Conservation (phyloP, 495 filamentous ascomycete genomes). For the Penicillium ochrochloron region DNA sequence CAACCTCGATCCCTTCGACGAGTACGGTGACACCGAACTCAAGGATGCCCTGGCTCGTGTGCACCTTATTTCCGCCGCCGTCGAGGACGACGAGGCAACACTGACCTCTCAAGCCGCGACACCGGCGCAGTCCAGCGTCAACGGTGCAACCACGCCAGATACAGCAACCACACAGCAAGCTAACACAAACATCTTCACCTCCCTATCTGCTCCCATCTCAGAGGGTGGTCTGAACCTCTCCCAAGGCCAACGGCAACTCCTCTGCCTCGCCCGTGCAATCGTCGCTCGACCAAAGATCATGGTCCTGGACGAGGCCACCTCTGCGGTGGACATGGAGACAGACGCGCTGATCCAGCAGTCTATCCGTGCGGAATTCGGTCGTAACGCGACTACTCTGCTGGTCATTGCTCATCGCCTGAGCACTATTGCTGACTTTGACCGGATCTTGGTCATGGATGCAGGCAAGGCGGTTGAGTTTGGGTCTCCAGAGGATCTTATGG, state of each 20-base stretch:
- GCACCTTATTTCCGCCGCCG: constrained; percentile 60
- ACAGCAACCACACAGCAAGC: constrained; percentile 34
- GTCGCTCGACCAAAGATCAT: constrained; percentile 80
- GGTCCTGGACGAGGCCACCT: constrained; percentile 90
- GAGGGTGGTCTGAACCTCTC: constrained; percentile 82
- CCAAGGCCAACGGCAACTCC: constrained; percentile 85
- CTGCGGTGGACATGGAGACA: constrained; percentile 85
- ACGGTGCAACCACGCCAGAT: constrained; percentile 34
- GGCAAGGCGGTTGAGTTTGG: constrained; percentile 78
- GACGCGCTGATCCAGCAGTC: constrained; percentile 81
- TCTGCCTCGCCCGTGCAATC: constrained; percentile 87
- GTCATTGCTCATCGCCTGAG: constrained; percentile 88
- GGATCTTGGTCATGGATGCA: constrained; percentile 79
- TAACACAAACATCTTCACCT: constrained; percentile 67
- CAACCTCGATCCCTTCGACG: constrained; percentile 81
- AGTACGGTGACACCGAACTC: constrained; percentile 72
- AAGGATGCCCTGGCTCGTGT: constrained; percentile 76
- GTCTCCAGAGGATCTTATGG: constrained; percentile 68
- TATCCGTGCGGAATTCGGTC: constrained; percentile 77
- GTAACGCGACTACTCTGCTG: constrained; percentile 71
- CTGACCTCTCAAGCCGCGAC: constrained; percentile 41
- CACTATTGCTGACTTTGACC: constrained; percentile 86
- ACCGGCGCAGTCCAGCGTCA: constrained; percentile 26
- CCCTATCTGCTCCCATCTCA: constrained; percentile 64
- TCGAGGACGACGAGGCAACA: constrained; percentile 39